Percentiles rank a stretch among this genome's conserved stretches.
These are phyloP conservation scores for Debaryomyces nepalensis DNA, from an alignment of 1,139 yeast genomes.

Conservation along the genomic window DNA sequence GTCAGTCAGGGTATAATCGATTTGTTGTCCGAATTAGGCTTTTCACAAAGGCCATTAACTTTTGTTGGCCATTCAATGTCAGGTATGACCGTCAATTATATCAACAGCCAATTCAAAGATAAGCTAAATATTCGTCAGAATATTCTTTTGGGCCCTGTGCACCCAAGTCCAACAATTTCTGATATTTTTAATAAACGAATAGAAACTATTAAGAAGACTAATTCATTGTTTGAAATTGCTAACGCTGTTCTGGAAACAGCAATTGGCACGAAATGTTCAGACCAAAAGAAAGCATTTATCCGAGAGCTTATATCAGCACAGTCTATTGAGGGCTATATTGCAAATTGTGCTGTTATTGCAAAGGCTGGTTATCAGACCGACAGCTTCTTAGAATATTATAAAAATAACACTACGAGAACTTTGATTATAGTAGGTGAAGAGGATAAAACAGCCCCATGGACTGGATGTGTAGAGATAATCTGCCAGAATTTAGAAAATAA, in stretches of 20 bases:
- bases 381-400: conserved; percentile 19
- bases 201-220: conserved; percentile 17
- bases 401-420: conserved; percentile 20
- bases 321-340: conserved; percentile 26
- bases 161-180: conserved; percentile 24
- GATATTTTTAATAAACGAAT: conserved; percentile 23
- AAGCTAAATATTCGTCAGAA: conserved; percentile 18
- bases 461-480: conserved; percentile 26
- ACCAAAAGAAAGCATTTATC: conserved; percentile 25
- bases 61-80: conserved; percentile 37
- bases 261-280: conserved; percentile 23
- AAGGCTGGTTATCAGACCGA: conserved; percentile 20
- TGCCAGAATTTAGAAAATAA: conserved; percentile 18
- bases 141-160: conserved; percentile 31
- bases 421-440: conserved; percentile 28
- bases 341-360: conserved; percentile 32
- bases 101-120: conserved; percentile 13
- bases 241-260: conserved; percentile 27
- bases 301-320: conserved; percentile 26
- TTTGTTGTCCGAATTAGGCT: conserved; percentile 20
- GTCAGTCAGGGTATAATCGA: conserved; percentile 25
- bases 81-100: conserved; percentile 29
- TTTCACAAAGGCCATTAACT: conserved; percentile 16
- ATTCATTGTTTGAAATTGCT: conserved; percentile 20
- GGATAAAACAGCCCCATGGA: conserved; percentile 30